Base-by-base conservation (phyloP, 257 asterid genomes). In the Ehretia macrophylla region DNA sequence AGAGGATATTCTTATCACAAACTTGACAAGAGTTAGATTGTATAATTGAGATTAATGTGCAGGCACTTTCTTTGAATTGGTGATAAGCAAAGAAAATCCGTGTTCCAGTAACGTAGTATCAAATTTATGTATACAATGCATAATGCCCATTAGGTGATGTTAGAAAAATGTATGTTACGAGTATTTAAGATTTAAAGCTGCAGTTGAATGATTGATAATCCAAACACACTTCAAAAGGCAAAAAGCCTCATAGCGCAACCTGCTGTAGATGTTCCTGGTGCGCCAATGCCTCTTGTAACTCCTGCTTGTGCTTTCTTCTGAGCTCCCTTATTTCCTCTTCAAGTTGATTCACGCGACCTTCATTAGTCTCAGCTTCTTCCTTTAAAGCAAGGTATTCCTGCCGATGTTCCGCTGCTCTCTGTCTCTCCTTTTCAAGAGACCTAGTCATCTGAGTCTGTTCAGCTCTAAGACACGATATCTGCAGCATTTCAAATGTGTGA, bases 381-480 rank as follows among this genome's bases (percentile, higher is more conserved):
- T 87, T 90, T 68, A 85, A 55, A 80, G 98, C 94, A 65, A 90
- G 93, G 75, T 78, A 90, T 63, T 90, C 98, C 74, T 87, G 98
- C 82, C 95, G 82, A 76, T 81, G 69, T 74, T 90, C 96, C 42
- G 86, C 81, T 40, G 98, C 96, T 68, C 83, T 83, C 59, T 90
- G 95, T 71, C 96, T 85, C 81, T 90, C 98, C 84, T 85, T 87
- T 66, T 87, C 98, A 51, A 87, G 95, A 64, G 98, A 87, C 73
- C 84, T 85, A 48, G 88, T 72, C 60, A 87, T 64, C 74, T 90
- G 98, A 9, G 97, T 90, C 84, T 93, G 99, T 82, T 93, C 99
- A 21, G 99, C 84, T 77, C 99, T 85, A 60, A 93, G 96, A 73
- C 99, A 93, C 54, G 97, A 87, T 74, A 90, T 87, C 99, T 93